phyloP scores from a whole-genome alignment of 148 eudicot species.

The Fallopia convolvulus region DNA sequence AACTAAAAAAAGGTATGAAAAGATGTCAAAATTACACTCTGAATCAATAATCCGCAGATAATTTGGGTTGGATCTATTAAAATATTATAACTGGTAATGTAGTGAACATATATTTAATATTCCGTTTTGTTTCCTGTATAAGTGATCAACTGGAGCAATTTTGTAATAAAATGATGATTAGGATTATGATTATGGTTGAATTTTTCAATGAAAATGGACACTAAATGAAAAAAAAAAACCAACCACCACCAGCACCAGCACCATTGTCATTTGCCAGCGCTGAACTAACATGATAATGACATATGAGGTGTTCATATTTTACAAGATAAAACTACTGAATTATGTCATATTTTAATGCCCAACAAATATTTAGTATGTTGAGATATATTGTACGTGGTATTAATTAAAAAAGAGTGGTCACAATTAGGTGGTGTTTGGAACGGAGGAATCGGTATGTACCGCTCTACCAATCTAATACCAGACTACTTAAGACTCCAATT shows the following conservation, averaged over 20 bases:
- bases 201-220: background rate
- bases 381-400: background rate
- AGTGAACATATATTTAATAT: background rate
- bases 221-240: background rate
- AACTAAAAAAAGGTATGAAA: no score
- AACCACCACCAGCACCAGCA: background rate
- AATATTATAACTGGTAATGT: no score
- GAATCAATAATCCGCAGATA: no score
- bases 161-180: constrained; percentile 6
- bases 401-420: no score
- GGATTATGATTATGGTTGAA: background rate
- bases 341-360: background rate
- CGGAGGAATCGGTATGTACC: no score
- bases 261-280: background rate
- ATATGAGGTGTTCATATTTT: background rate
- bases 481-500: no score
- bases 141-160: background rate
- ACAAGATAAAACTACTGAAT: background rate
- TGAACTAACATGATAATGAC: constrained; percentile 6
- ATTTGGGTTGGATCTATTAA: no score
- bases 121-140: background rate
- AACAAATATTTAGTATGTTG: background rate
- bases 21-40: no score
- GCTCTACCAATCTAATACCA: no score
- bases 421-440: no score